phyloP scores from a whole-genome alignment of 2,329 filamentous ascomycete species.

The Magnaporthiopsis poae region DNA sequence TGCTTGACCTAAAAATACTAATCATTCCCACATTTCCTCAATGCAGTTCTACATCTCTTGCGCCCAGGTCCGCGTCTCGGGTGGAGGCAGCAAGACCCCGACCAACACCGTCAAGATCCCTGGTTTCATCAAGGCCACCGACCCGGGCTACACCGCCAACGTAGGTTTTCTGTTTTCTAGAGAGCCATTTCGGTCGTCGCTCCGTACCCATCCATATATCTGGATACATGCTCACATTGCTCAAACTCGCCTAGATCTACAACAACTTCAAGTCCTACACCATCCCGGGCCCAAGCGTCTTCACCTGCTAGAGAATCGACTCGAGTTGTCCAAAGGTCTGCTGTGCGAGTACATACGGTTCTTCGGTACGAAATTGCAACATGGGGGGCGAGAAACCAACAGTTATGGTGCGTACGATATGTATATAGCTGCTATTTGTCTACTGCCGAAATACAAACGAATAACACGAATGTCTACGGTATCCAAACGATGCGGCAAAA shows the following conservation, averaged over 20 bases:
- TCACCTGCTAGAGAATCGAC: background rate
- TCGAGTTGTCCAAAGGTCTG: background rate
- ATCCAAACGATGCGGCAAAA: background rate
- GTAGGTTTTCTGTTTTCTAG: constrained; percentile 18
- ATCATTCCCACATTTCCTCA: constrained; percentile 4
- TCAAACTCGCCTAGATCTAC: constrained; percentile 10
- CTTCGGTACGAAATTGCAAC: background rate
- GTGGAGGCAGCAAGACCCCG: constrained; percentile 26
- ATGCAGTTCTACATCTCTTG: constrained; percentile 37
- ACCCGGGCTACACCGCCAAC: constrained; percentile 36
- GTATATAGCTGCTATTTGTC: constrained; percentile 1
- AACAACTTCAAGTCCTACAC: constrained; percentile 15
- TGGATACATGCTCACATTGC: background rate
- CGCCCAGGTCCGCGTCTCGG: constrained; percentile 35
- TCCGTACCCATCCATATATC: background rate
- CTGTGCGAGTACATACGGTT: background rate
- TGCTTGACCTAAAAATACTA: background rate
- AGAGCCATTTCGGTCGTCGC: background rate
- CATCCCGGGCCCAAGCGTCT: constrained; percentile 12
- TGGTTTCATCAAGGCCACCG: constrained; percentile 20
- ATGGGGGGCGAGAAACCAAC: background rate
- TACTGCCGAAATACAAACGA: background rate
- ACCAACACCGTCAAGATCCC: constrained; percentile 27
- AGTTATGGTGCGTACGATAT: background rate
- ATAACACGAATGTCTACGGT: background rate